Evolutionary conservation across 1,284 basidiomycete genomes (phyloP), one percentile per base, ranked within the genome.

Genomic region (Ustilago hordei): DNA sequence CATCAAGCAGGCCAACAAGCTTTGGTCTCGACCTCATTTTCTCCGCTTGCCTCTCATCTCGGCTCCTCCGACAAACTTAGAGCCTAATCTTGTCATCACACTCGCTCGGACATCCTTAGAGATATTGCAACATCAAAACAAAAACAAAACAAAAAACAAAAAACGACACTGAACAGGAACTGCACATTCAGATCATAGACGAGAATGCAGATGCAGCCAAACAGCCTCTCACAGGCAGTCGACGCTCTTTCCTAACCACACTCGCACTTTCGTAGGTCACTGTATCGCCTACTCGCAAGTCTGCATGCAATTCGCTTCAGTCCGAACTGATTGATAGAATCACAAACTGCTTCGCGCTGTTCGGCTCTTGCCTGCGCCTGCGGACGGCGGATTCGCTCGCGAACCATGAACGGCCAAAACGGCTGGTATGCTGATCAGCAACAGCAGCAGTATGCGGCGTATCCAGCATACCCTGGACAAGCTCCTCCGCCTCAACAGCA

Each of bases 341-440:
- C 47, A 59, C 50, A 6, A 43, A 48, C 38, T 17, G 31, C 48
- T 28, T 38, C 48, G 48, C 56, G 17, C 38, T 32, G 38, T 59
- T 59, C 43, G 65, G 55, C 55, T 54, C 8, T 50, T 47, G 41
- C 55, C 47, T n/a, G 11, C 36, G 39, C 28, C 38, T 34, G 23
- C 52, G 23, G 32, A 45, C 13, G 13, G 19, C 9, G 17, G 43
- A 31, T 17, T 38, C 11, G 57, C 12, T 55, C 31, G 17, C 12
- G 15, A 32, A 41, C 2, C 38, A 72, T 72, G 70, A 54, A 67
- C 43, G 70, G 64, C 11, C 70, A 72, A 31, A 50, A 63, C 48
- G 61, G 60, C 58, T 67, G 70, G 70, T 67, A 67, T 34, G 38
- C 53, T 41, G 54, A 52, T 19, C 70, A 64, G 32, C 60, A 67